Percentiles rank a stretch among this genome's conserved stretches.
phyloP scores from a whole-genome alignment of 2,329 filamentous ascomycete species.

The Cladophialophora immunda region DNA sequence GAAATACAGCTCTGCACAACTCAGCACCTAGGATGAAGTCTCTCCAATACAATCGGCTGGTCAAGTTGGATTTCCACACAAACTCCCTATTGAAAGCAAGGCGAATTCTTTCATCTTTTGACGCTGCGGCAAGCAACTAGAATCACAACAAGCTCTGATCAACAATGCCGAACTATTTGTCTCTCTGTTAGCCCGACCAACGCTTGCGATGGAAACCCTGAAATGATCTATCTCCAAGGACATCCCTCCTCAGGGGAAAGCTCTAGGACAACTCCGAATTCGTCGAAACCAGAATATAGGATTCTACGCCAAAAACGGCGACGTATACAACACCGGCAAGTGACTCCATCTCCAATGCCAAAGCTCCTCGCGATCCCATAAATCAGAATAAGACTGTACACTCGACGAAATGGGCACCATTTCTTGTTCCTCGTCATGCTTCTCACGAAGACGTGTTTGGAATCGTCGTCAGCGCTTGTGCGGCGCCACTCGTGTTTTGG shows the following conservation, averaged over 20 bases:
- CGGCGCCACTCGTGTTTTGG: constrained; percentile 13
- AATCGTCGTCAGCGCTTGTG: not conserved
- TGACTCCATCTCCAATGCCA: not conserved
- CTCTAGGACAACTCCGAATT: not conserved
- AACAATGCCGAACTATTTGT: not conserved
- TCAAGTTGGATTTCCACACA: too few relatives aligned
- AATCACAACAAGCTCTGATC: not conserved
- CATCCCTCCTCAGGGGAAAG: not conserved
- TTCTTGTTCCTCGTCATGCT: not conserved
- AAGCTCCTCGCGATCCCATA: not conserved
- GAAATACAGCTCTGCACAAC: too few relatives aligned
- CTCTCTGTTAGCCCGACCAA: not conserved
- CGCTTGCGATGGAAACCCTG: not conserved
- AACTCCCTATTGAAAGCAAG: too few relatives aligned
- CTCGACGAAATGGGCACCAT: not conserved
- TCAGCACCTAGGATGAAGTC: too few relatives aligned
- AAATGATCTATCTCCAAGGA: not conserved
- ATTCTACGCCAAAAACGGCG: not conserved
- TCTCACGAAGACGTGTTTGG: not conserved
- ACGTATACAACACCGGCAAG: not conserved
- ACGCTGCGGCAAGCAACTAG: not conserved
- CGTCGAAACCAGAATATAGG: not conserved
- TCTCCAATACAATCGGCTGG: too few relatives aligned
- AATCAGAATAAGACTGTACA: not conserved
- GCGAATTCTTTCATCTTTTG: not conserved